Percentiles rank a stretch among this genome's conserved stretches.
phyloP scores from a whole-genome alignment of 495 filamentous ascomycete genomes.

The Polyplosphaeria fusca region DNA sequence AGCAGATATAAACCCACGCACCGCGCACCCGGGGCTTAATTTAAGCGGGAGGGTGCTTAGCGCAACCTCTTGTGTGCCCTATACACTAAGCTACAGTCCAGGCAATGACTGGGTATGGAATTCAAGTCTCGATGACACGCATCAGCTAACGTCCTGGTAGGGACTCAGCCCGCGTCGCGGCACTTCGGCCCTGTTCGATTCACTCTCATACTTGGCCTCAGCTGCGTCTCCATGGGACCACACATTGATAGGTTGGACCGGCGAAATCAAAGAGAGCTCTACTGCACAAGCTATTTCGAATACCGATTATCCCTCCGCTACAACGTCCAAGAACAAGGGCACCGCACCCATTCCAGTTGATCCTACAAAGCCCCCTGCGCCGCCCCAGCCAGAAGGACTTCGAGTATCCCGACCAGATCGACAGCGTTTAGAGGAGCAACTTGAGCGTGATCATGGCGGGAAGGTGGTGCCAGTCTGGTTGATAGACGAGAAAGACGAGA shows the following conservation, averaged over 20 bases:
- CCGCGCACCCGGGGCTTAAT: constrained; percentile 62
- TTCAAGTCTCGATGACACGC: background rate
- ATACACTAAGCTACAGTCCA: constrained; percentile 63
- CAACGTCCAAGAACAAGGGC: constrained; percentile 53
- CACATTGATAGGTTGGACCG: constrained; percentile 87
- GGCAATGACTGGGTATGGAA: constrained; percentile 60
- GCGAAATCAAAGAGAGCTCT: constrained; percentile 63
- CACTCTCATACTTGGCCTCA: constrained; percentile 78
- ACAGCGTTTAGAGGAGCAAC: constrained; percentile 61
- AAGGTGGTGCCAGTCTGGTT: constrained; percentile 84
- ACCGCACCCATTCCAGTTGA: constrained; percentile 72
- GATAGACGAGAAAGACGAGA: constrained; percentile 61
- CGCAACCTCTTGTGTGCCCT: constrained; percentile 80
- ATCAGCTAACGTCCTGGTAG: background rate
- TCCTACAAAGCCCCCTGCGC: constrained; percentile 50
- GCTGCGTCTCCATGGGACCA: constrained; percentile 75
- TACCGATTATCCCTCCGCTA: constrained; percentile 36
- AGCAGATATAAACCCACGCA: constrained; percentile 57
- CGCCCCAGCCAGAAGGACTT: constrained; percentile 60
- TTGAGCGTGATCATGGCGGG: constrained; percentile 64
- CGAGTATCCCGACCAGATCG: constrained; percentile 64
- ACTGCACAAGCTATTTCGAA: constrained; percentile 40
- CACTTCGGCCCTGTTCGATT: constrained; percentile 84
- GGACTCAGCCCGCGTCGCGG: constrained; percentile 73
- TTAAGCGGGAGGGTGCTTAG: constrained; percentile 83